A percentile compares a stretch with the other conserved stretches of the same genome.
phyloP scores from a whole-genome alignment of 306 rosid genomes.

The Amphicarpaea edgeworthii region DNA sequence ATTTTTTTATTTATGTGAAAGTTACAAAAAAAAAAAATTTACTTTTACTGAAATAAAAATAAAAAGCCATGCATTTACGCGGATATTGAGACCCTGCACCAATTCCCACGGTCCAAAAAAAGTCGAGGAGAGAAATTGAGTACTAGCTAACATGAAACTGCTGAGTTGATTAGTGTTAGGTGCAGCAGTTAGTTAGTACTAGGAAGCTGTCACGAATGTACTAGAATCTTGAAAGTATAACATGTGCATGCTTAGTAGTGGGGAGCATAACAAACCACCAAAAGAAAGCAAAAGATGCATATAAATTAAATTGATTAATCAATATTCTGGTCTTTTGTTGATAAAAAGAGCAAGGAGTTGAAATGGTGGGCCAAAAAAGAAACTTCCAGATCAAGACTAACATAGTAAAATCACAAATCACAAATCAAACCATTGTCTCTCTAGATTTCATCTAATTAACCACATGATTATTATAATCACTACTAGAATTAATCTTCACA shows the following conservation, averaged over 20 bases:
- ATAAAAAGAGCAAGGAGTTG: background rate
- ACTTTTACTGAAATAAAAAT: too few relatives aligned
- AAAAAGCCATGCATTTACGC: background rate
- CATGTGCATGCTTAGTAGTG: background rate
- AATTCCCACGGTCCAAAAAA: background rate
- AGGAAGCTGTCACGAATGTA: background rate
- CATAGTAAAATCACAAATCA: too few relatives aligned
- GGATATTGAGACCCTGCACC: background rate
- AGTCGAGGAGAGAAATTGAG: too few relatives aligned
- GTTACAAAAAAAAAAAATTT: too few relatives aligned
- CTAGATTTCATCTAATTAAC: too few relatives aligned
- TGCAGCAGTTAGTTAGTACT: too few relatives aligned
- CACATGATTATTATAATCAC: too few relatives aligned
- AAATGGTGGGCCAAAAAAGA: slow-evolving; percentile 8
- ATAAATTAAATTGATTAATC: background rate
- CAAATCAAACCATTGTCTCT: too few relatives aligned
- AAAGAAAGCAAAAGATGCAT: background rate
- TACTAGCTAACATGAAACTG: background rate
- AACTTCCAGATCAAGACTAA: slow-evolving; percentile 1
- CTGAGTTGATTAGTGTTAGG: background rate
- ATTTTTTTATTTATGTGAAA: too few relatives aligned
- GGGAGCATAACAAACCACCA: slow-evolving; percentile 44
- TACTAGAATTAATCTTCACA: too few relatives aligned
- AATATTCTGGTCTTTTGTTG: background rate
- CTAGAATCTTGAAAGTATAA: too few relatives aligned